Percentiles rank a stretch among this genome's conserved stretches.
These are phyloP conservation scores for Hypoxylon sp. DNA, from an alignment of 2,329 filamentous ascomycete genomes.

Conservation along the genomic window DNA sequence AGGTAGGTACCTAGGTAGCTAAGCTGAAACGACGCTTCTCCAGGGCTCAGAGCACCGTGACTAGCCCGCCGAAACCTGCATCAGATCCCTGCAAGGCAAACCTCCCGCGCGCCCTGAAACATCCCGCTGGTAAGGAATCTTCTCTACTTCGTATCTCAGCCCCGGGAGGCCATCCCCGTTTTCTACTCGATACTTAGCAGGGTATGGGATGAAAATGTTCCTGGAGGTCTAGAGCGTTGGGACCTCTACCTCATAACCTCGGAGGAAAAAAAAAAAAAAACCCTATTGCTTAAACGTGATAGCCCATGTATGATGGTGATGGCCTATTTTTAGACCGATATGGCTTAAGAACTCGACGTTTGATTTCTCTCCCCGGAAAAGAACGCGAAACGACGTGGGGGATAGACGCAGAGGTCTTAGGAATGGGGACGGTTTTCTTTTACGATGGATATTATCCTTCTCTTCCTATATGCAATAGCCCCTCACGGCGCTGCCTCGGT, in stretches of 20 bases:
- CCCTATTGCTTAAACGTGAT: not conserved
- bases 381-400: conserved; percentile 7
- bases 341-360: not conserved
- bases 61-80: conserved; percentile 31
- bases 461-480: conserved; percentile 17
- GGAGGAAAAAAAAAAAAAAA: not conserved
- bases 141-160: conserved; percentile 17
- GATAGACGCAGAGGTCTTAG: conserved; percentile 1
- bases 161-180: conserved; percentile 26
- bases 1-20: conserved; percentile 21
- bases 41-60: conserved; percentile 20
- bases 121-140: conserved; percentile 24
- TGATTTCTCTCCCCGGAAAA: not conserved
- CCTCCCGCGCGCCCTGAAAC: conserved; percentile 37
- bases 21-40: conserved; percentile 26
- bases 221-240: conserved; percentile 18
- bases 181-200: conserved; percentile 11
- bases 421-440: conserved; percentile 14
- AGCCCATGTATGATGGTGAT: not conserved
- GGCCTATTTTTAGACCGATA: not conserved
- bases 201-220: conserved; percentile 34
- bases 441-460: conserved; percentile 8
- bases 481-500: conserved; percentile 37
- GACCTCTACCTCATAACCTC: not conserved
- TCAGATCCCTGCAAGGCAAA: conserved; percentile 33